These are phyloP conservation scores for Ceratocystis albifundus DNA, from an alignment of 2,329 filamentous ascomycete genomes.

Conservation along the genomic window DNA sequence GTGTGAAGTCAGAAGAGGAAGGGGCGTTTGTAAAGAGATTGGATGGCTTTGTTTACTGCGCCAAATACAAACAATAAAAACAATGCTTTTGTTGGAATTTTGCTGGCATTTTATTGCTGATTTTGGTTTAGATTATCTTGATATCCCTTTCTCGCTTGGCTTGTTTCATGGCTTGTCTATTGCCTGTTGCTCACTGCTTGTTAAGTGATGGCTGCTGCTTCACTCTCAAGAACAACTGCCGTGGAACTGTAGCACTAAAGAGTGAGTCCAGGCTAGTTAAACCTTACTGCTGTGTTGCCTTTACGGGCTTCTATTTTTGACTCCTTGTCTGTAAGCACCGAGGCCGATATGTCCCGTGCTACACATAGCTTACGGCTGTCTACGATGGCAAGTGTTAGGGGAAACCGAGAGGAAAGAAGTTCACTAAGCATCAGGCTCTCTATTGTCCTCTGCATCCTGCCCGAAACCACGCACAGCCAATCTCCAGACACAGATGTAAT, in stretches of 20 bases:
- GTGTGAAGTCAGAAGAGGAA: neutral
- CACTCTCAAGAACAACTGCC: too few species aligned
- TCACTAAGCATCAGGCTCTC: too few species aligned
- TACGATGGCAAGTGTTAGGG: neutral
- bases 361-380: neutral
- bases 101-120: neutral
- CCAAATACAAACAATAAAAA: neutral
- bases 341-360: neutral
- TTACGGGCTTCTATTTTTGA: neutral
- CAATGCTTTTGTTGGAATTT: neutral
- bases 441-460: neutral
- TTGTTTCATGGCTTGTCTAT: slow-evolving; percentile 1
- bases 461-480: neutral
- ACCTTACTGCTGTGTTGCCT: neutral
- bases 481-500: neutral
- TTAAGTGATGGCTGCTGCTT: too few species aligned
- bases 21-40: neutral
- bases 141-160: neutral
- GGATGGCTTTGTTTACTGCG: neutral
- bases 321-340: neutral
- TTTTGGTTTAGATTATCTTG: neutral
- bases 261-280: neutral
- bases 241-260: too few species aligned
- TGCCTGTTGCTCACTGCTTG: neutral
- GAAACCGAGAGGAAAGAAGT: too few species aligned